Conservation (phyloP, 768 basidiomycete genomes). For the Auricularia cornea region DNA sequence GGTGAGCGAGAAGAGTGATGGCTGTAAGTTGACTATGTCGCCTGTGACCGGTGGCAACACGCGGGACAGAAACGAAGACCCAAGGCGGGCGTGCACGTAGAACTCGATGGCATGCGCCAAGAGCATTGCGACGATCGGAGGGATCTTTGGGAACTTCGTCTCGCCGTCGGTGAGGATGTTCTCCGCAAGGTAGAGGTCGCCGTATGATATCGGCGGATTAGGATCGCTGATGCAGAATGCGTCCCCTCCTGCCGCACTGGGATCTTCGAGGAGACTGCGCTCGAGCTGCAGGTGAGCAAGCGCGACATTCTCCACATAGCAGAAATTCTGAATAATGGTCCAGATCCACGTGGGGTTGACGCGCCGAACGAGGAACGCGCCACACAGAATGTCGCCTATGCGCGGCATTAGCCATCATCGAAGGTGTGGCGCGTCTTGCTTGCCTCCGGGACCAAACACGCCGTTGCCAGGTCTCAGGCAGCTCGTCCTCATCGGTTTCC, state of each 20-base stretch:
- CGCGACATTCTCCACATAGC: conserved; percentile 70
- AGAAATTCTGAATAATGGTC: conserved; percentile 51
- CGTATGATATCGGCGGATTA: conserved; percentile 51
- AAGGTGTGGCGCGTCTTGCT: neutral
- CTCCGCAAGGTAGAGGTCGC: conserved; percentile 52
- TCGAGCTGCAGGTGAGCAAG: conserved; percentile 71
- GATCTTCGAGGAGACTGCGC: conserved; percentile 49
- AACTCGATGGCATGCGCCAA: conserved; percentile 51
- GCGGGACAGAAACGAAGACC: conserved; percentile 4
- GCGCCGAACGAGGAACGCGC: conserved; percentile 51
- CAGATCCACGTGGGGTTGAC: conserved; percentile 46
- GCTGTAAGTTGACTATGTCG: conserved; percentile 50
- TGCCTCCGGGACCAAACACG: conserved; percentile 47
- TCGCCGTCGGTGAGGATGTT: conserved; percentile 48
- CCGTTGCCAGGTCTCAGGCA: conserved; percentile 72
- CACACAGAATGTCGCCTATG: conserved; percentile 62
- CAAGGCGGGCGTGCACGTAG: conserved; percentile 41
- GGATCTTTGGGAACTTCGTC: conserved; percentile 45
- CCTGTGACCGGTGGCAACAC: conserved; percentile 38
- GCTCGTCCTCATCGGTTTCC: conserved; percentile 49
- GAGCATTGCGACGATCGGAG: conserved; percentile 55
- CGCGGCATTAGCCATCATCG: neutral
- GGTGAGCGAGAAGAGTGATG: conserved; percentile 47
- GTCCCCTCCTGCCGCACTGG: conserved; percentile 65
- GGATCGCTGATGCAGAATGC: conserved; percentile 60